Conservation (phyloP, 768 basidiomycete genomes). For the Suillus fuscotomentosus region DNA sequence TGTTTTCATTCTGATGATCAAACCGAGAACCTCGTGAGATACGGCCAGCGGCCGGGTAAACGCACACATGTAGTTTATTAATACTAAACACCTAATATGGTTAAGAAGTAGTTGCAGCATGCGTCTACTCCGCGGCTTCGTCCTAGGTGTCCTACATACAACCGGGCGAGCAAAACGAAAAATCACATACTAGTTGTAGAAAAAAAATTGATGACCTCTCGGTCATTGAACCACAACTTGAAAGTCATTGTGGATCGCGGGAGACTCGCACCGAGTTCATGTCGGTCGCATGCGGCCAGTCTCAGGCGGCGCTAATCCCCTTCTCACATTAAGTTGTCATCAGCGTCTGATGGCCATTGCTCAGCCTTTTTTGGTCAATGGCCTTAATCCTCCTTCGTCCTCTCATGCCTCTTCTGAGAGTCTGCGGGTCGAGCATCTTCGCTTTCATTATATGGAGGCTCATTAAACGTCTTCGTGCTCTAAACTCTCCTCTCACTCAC, state of each 20-base stretch:
- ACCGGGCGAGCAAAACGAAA: not conserved
- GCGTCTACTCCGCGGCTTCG: not conserved
- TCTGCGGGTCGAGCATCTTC: constrained; percentile 8
- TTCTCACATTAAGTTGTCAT: not conserved
- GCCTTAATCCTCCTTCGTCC: not conserved
- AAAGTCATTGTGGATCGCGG: not conserved
- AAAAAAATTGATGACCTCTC: not conserved
- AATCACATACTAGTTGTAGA: not conserved
- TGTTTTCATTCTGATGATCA: constrained; percentile 1
- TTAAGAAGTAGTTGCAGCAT: not conserved
- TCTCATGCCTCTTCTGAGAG: constrained; percentile 5
- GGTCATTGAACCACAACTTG: not conserved
- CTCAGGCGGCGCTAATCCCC: not conserved
- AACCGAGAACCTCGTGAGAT: not conserved
- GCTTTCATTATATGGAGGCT: constrained; percentile 20
- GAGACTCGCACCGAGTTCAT: not conserved
- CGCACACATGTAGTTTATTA: too few relatives aligned
- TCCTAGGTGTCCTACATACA: not conserved
- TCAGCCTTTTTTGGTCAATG: not conserved
- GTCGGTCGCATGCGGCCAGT: not conserved
- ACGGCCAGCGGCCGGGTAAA: not conserved
- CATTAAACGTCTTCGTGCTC: constrained; percentile 7
- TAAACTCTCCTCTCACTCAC: constrained; percentile 16
- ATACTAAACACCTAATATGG: not conserved
- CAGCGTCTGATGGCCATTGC: not conserved